Evolutionary conservation across 2,329 filamentous ascomycete genomes (phyloP).

Genomic region (Paraphaeosphaeria sporulosa): DNA sequence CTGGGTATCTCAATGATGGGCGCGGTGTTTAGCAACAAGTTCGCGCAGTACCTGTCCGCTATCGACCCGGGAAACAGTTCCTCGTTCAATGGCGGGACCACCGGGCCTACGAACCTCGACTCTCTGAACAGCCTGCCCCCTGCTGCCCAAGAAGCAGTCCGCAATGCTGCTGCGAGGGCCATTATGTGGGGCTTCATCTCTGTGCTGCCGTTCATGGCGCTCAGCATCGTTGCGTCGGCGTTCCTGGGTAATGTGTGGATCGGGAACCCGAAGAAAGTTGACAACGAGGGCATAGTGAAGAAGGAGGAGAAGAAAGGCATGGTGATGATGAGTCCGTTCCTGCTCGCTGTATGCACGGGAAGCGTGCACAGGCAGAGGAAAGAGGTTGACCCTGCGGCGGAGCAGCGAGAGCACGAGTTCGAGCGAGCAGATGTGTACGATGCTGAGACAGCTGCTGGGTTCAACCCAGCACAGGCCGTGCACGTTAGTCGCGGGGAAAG

Average conservation of each 20-base stretch:
- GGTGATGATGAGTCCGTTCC: slow-evolving; percentile 29
- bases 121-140: slow-evolving; percentile 49
- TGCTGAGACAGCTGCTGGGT: slow-evolving; percentile 15
- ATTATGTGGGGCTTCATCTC: slow-evolving; percentile 72
- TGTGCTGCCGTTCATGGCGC: slow-evolving; percentile 65
- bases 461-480: slow-evolving; percentile 8
- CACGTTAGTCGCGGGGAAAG: slow-evolving; percentile 10
- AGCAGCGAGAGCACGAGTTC: slow-evolving; percentile 15
- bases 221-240: slow-evolving; percentile 55
- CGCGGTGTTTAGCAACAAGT: slow-evolving; percentile 71
- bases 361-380: slow-evolving; percentile 18
- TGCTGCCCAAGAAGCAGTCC: slow-evolving; percentile 48
- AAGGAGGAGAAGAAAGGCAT: slow-evolving; percentile 25
- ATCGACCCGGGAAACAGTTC: slow-evolving; percentile 33
- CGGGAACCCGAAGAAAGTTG: slow-evolving; percentile 40
- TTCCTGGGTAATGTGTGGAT: slow-evolving; percentile 63
- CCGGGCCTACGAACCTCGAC: slow-evolving; percentile 36
- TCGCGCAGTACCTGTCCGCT: slow-evolving; percentile 33
- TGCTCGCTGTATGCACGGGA: slow-evolving; percentile 26
- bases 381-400: slow-evolving; percentile 26
- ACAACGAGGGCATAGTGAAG: slow-evolving; percentile 29
- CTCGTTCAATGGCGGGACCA: slow-evolving; percentile 28
- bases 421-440: slow-evolving; percentile 16
- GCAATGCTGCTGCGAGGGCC: slow-evolving; percentile 59
- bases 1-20: slow-evolving; percentile 72